Evolutionary conservation across 495 filamentous ascomycete genomes (phyloP).

Genomic region (Filosporella fistucella): DNA sequence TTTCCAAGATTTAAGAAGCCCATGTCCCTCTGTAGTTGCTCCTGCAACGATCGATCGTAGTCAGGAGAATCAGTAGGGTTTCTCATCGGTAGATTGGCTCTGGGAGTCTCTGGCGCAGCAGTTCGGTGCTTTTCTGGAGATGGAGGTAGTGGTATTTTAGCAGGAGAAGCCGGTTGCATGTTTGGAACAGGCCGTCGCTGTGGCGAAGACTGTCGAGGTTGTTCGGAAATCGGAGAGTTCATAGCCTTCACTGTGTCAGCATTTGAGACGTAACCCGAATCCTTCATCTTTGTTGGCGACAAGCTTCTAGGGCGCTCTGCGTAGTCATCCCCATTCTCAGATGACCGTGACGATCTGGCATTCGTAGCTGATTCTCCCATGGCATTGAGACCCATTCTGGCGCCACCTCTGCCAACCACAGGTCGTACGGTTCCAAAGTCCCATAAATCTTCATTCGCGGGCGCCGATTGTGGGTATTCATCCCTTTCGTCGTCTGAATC

Average conservation of each 20-base stretch:
- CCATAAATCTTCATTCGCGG: slow-evolving; percentile 81
- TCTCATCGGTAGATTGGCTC: slow-evolving; percentile 10
- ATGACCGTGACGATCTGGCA: slow-evolving; percentile 45
- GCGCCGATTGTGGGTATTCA: slow-evolving; percentile 24
- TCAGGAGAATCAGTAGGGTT: slow-evolving; percentile 37
- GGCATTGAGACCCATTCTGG: slow-evolving; percentile 47
- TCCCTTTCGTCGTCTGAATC: slow-evolving; percentile 45
- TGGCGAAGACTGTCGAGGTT: slow-evolving; percentile 45
- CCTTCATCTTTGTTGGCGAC: slow-evolving; percentile 38
- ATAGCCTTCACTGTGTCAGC: slow-evolving; percentile 31
- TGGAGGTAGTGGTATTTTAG: slow-evolving; percentile 58
- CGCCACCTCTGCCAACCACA: slow-evolving; percentile 47
- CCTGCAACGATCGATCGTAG: slow-evolving; percentile 55
- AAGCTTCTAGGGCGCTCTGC: slow-evolving; percentile 35
- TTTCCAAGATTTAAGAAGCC: slow-evolving; percentile 34
- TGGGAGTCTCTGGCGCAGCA: slow-evolving; percentile 40
- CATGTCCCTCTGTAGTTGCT: slow-evolving; percentile 57
- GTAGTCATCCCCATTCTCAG: slow-evolving; percentile 41
- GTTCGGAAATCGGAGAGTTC: slow-evolving; percentile 25
- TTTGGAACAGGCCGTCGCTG: slow-evolving; percentile 50
- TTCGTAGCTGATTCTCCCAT: slow-evolving; percentile 76
- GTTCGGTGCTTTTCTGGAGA: slow-evolving; percentile 40
- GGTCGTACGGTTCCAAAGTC: slow-evolving; percentile 91
- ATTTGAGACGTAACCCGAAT: slow-evolving; percentile 24
- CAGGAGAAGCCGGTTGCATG: slow-evolving; percentile 45